Evolutionary conservation across 148 eudicot genomes (phyloP), one percentile per base, ranked within the genome.

Genomic region (Fagopyrum esculentum): DNA sequence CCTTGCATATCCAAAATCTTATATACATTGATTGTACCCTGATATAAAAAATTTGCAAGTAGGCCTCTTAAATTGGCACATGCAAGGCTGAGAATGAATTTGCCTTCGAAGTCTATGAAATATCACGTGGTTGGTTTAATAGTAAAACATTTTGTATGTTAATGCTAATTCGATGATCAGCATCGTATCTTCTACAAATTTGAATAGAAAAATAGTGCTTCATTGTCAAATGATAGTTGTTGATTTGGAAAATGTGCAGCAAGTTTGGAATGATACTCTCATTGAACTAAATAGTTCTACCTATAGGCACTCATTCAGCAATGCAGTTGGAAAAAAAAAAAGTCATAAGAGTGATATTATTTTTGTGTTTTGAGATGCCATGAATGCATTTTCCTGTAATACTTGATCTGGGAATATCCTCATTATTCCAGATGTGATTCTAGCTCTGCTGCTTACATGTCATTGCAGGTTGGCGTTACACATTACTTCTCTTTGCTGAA

Each of bases 401-500:
- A 12, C 45, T 30, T 63, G 45, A 63, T 9, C 6, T 30, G 16
- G 52, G 3, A 2, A 49, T 12, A 49, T 49, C 40, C 40, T 35
- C 40, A 35, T 35, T 35, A 2, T 35, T 35, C 40, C 40, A 35
- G 40, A 35, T 35, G 40, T 35, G 40, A 35, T 35, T 35, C 3
- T 35, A 35, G 40, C 40, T 1, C 2, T 35, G 40, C 40, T 35
- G 40, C 52, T 49, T 49, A 49, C 52, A 49, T 49, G 52, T 9
- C 44, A 63, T 29, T 66, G 71, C 83, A 91, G 97, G 92, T 91
- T 75, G 98, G 98, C 4, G 86, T 91, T 16, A 93, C 98, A 16
- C 93, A 91, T 84, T 88, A 91, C 83, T 94, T 91, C 83, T 91
- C 97, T 3, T 77, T 72, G 71, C 82, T 88, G 26, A 91, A 91